Evolutionary conservation across 73 alveolate genomes (phyloP), one percentile per base, ranked within the genome.

Genomic region (Strombidium stylifer): DNA sequence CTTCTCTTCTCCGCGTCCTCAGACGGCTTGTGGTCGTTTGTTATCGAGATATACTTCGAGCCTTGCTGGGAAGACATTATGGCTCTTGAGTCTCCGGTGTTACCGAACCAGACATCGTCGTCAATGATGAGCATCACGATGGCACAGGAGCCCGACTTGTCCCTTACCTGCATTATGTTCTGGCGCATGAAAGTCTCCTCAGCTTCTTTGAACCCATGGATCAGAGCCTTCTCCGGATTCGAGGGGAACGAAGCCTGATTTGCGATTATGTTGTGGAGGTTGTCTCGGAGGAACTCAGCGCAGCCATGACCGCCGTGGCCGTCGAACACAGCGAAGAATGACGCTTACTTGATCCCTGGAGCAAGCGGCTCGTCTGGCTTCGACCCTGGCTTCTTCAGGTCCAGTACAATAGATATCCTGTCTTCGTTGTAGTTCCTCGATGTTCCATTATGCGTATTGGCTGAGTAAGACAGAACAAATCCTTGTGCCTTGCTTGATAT

Each of bases 231-330:
- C 25, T 60, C 74, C 11, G 74, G 74, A 30, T 37, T 14, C 23
- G 21, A 27, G 1, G 74, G 74, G 32, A 60, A 60, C 3, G 8
- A 7, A 8, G 37, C 74, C 35, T 73, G 27, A 10, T 59, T 69
- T 51, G 85, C 77, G 11, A 86, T 48, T 32, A 24, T 70, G 24
- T 60, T 57, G 35, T 76, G 82, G 4, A 86, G 61, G 31, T 64
- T 62, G 35, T 82, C 78, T 18, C 69, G 71, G 20, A 86, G 31
- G 46, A 46, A 86, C 19, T 86, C 57, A 16, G 84, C 89, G 59
- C 95, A 86, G 19, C 54, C 65, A 31, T 59, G 28, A 10, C 95
- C 95, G 23, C 86, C 86, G 66, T 86, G 95, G 11, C 95, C 95
- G 58, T 86, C 95, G 55, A 58, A 82, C 20, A 86, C 86, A n/a